Percentiles rank a stretch among this genome's conserved stretches.
phyloP scores from a whole-genome alignment of 2,329 filamentous ascomycete genomes.

The Apiospora koreana region DNA sequence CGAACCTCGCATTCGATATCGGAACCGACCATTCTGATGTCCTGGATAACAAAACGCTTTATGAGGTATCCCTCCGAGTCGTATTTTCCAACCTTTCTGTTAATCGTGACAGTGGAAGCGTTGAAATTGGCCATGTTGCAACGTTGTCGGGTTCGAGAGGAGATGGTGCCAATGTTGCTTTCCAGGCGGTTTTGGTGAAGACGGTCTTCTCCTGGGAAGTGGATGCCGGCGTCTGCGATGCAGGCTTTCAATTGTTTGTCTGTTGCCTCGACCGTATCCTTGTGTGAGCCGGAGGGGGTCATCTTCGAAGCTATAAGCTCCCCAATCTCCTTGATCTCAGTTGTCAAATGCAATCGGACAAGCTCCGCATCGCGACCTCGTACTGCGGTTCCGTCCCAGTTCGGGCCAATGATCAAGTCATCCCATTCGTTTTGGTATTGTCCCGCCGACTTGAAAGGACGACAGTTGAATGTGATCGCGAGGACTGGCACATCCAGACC shows the following conservation, averaged over 20 bases:
- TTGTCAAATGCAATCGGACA: background rate
- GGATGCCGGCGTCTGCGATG: background rate
- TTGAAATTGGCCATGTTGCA: background rate
- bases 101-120: background rate
- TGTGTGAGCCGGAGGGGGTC: background rate
- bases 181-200: background rate
- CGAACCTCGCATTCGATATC: background rate
- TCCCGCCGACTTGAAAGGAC: no score
- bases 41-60: background rate
- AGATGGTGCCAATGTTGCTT: background rate
- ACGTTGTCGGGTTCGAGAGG: background rate
- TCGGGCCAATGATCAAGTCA: background rate
- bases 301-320: background rate
- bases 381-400: background rate
- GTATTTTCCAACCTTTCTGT: background rate
- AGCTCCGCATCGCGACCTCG: background rate
- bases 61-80: background rate
- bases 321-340: background rate
- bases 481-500: background rate
- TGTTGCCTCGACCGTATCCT: background rate
- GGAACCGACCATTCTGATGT: background rate
- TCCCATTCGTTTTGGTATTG: background rate
- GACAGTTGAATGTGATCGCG: background rate
- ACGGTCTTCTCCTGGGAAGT: background rate
- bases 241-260: background rate